These are phyloP conservation scores for Saccharomyces kudriavzevii DNA, from an alignment of 805 yeast genomes.

Conservation along the genomic window DNA sequence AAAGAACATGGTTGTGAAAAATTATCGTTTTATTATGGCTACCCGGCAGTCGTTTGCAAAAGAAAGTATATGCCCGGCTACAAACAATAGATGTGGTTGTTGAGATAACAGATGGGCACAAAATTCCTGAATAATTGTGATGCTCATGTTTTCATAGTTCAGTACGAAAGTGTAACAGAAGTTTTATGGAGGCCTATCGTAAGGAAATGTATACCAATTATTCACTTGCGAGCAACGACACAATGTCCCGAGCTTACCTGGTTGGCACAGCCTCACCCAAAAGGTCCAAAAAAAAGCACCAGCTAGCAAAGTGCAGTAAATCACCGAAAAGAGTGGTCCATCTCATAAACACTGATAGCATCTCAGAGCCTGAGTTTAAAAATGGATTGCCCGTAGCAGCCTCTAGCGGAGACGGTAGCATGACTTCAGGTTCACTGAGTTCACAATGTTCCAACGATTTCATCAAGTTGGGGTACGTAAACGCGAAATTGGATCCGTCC, in stretches of 20 bases:
- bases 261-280: not conserved
- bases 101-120: not conserved
- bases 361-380: not conserved
- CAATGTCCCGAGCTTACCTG: not conserved
- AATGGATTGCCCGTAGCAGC: not conserved
- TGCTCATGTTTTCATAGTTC: not conserved
- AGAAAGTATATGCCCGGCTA: not conserved
- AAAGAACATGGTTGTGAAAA: not conserved
- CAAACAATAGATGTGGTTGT: not conserved
- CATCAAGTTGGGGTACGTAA: constrained; percentile 40
- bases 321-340: not conserved
- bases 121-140: not conserved
- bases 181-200: not conserved
- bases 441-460: constrained; percentile 8
- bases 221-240: not conserved
- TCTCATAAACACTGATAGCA: not conserved
- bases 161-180: not conserved
- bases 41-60: not conserved
- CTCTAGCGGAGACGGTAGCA: not conserved
- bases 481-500: constrained; percentile 60
- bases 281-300: not conserved
- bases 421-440: not conserved
- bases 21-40: not conserved
- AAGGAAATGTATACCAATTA: not conserved
- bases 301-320: not conserved